Percentiles rank a stretch among this genome's conserved stretches.
Conservation (phyloP, 2,329 filamentous ascomycete species). For the Xenoacremonium recifei region DNA sequence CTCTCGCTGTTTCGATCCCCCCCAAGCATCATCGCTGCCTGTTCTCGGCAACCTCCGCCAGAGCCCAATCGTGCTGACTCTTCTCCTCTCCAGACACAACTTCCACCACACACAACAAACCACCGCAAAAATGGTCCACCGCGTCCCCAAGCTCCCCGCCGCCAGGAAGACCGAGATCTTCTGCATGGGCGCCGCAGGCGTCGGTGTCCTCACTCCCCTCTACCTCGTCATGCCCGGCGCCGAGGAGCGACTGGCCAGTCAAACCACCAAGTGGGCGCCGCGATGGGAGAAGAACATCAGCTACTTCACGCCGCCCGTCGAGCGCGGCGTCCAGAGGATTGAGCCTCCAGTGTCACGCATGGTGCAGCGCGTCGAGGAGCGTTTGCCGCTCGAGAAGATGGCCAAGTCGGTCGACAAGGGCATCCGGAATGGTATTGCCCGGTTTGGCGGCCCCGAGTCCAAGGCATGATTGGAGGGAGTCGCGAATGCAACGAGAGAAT, state of each 20-base stretch:
- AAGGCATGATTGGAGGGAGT: slow-evolving; percentile 7
- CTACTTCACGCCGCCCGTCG: slow-evolving; percentile 49
- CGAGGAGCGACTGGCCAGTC: slow-evolving; percentile 51
- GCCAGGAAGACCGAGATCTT: slow-evolving; percentile 48
- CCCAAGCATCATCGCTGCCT: no score
- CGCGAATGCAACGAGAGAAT: no score
- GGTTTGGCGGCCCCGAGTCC: slow-evolving; percentile 30
- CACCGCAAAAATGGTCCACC: slow-evolving; percentile 45
- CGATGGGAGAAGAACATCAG: slow-evolving; percentile 59
- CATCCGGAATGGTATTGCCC: slow-evolving; percentile 46
- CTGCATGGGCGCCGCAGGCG: slow-evolving; percentile 53
- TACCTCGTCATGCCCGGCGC: slow-evolving; percentile 57
- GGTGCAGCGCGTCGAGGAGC: slow-evolving; percentile 44
- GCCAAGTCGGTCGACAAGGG: slow-evolving; percentile 47
- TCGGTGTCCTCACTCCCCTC: slow-evolving; percentile 53
- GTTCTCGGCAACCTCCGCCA: neutral
- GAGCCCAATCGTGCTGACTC: no score
- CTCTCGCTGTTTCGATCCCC: neutral
- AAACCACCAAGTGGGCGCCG: slow-evolving; percentile 58
- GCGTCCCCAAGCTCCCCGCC: slow-evolving; percentile 47
- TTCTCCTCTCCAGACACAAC: neutral
- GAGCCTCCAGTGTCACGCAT: slow-evolving; percentile 46
- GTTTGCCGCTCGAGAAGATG: slow-evolving; percentile 49
- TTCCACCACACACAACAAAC: neutral
- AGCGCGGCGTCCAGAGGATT: slow-evolving; percentile 47